These are phyloP conservation scores for Coelastrella sp. DNA, from an alignment of 139 green algal species.

Conservation along the genomic window DNA sequence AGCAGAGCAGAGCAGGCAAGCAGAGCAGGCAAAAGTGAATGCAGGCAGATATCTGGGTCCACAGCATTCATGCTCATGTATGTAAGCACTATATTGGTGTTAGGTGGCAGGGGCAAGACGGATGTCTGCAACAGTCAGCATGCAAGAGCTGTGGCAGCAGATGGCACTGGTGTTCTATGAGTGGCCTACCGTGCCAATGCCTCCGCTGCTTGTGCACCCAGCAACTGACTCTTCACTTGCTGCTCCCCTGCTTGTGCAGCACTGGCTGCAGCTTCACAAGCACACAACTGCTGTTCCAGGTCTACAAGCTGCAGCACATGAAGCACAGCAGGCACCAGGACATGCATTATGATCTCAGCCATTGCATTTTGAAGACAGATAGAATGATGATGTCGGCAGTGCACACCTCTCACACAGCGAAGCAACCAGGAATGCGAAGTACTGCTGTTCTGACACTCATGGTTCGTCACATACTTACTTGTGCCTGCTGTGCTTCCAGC, in stretches of 20 bases:
- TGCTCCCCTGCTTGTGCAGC: background rate
- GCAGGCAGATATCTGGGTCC: background rate
- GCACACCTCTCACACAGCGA: no score
- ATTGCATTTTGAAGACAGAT: no score
- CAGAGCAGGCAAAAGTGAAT: background rate
- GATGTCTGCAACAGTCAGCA: background rate
- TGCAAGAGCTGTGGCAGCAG: background rate
- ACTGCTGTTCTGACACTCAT: no score
- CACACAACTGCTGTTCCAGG: slow-evolving; percentile 22
- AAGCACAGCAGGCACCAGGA: background rate
- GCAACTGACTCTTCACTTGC: background rate
- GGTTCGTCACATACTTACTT: background rate
- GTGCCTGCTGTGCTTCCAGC: background rate
- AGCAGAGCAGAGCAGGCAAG: background rate
- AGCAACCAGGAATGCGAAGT: no score
- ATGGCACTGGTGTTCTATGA: background rate
- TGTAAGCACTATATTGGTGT: no score
- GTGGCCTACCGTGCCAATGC: slow-evolving; percentile 3
- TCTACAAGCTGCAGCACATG: background rate
- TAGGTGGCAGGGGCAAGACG: no score
- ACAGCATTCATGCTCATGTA: no score
- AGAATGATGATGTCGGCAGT: no score
- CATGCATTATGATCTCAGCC: no score
- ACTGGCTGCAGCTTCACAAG: background rate
- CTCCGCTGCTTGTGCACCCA: background rate